These are phyloP conservation scores for Isatis tinctoria DNA, from an alignment of 345 rosid genomes.

Conservation along the genomic window DNA sequence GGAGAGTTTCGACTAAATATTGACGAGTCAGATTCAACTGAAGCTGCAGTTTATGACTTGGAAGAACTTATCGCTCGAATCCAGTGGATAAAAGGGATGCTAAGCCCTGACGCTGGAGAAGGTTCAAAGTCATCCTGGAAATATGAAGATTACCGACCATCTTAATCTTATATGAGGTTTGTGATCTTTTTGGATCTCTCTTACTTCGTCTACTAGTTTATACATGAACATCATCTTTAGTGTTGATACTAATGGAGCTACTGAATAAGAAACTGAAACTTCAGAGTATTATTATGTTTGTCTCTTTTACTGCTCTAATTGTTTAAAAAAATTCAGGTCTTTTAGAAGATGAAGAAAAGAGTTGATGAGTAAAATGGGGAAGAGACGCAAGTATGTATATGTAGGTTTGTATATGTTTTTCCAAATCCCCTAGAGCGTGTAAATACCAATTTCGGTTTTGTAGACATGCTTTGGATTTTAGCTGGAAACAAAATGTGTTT, in stretches of 20 bases:
- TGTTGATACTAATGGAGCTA: background rate
- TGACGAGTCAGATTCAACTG: constrained; percentile 39
- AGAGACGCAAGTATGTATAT: no score
- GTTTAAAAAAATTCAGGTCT: background rate
- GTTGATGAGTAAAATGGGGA: background rate
- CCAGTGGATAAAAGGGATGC: constrained; percentile 46
- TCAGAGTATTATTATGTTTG: background rate
- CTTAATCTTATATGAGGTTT: background rate
- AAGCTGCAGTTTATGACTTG: constrained; percentile 55
- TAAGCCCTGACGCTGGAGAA: constrained; percentile 24
- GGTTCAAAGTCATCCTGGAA: constrained; percentile 35
- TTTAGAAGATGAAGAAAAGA: background rate
- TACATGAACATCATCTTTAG: background rate
- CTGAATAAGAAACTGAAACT: background rate
- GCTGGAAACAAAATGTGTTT: no score
- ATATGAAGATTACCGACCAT: constrained; percentile 40
- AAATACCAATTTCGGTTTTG: background rate
- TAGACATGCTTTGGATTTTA: background rate
- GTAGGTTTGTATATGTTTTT: background rate
- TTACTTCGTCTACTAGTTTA: background rate
- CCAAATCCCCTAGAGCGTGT: background rate
- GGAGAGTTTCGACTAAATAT: constrained; percentile 34
- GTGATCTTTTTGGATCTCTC: background rate
- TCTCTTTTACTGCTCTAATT: background rate
- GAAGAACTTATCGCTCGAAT: constrained; percentile 58